Evolutionary conservation across 306 rosid genomes (phyloP).

Genomic region (Lotus japonicus): DNA sequence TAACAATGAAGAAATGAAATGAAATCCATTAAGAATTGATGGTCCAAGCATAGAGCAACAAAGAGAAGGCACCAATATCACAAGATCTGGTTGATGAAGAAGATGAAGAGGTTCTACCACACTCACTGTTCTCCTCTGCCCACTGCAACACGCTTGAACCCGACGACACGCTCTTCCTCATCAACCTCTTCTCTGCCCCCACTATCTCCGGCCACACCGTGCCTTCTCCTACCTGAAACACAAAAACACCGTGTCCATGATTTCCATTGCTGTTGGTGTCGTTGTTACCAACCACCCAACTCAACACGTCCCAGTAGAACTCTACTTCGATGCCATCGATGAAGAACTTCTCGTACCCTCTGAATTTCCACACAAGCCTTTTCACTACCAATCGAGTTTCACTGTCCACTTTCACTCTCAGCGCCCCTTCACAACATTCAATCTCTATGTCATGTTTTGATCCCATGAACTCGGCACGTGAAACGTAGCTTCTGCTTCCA

Average conservation of each 20-base stretch:
- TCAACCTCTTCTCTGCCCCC: conserved; percentile 51
- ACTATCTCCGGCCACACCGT: conserved; percentile 78
- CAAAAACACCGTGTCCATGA: conserved; percentile 58
- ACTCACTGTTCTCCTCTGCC: conserved; percentile 79
- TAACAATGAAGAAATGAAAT: not conserved
- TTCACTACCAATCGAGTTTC: conserved; percentile 42
- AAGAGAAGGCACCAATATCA: conserved; percentile 56
- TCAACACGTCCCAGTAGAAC: conserved; percentile 76
- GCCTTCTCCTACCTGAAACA: conserved; percentile 64
- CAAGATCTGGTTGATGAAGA: conserved; percentile 58
- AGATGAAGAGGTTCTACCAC: conserved; percentile 57
- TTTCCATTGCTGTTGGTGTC: not conserved
- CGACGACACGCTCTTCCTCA: conserved; percentile 52
- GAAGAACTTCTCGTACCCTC: conserved; percentile 74
- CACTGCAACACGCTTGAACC: conserved; percentile 64
- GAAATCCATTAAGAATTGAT: conserved; percentile 5
- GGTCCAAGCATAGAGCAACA: conserved; percentile 71
- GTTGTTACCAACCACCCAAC: conserved; percentile 38
- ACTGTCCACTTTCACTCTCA: conserved; percentile 60
- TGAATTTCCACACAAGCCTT: conserved; percentile 77
- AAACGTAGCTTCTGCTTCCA: conserved; percentile 41
- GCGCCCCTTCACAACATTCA: conserved; percentile 49
- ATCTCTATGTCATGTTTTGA: conserved; percentile 57
- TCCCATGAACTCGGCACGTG: conserved; percentile 57
- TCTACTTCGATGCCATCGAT: conserved; percentile 58